Base-by-base conservation (phyloP, 352 stramenopile species). In the Globisporangium yorkense region DNA sequence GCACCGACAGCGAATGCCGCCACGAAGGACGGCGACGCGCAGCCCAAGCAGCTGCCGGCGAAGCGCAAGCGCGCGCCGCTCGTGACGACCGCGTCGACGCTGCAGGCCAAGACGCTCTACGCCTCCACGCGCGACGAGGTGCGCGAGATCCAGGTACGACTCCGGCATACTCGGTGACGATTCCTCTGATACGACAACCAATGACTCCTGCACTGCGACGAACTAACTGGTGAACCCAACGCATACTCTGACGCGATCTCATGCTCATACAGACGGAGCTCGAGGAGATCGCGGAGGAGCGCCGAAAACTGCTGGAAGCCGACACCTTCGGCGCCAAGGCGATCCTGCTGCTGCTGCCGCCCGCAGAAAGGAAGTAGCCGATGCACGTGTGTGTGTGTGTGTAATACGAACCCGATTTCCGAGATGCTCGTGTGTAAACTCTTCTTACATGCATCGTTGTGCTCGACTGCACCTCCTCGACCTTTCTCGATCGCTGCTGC, bases 111-210 rank as follows among this genome's bases (percentile, higher is more conserved):
- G 56, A 67, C 61, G 45, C 67, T 84, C 49, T 71, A 72, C 29
- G 63, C 65, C 33, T 70, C 71, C 31, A 84, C 74, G 48, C 71
- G 70, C 27, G 70, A 81, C 46, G 74, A 84, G 24, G 51, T 84
- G 54, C 67, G 57, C 33, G 69, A 74, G 43, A 79, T 84, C 44
- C 69, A 81, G 72, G 70, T 74, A 15, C 13, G 61, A 3, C 20
- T 2, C 20, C 16, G 6, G 3, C 21, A 51, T 16, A 40, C 29
- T 16, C 12, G 16, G 13, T 15, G 29, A 21, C 33, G 33, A 37
- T 37, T 41, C 12, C 10, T 27, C 24, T 27, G 24, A 27, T 27
- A 27, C 24, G 24, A 27, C 24, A 27, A 27, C 24, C 24, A 27
- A 27, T 27, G 24, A 27, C 24, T 27, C 24, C 18, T 5, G 10